Conservation (phyloP, 2,329 filamentous ascomycete species). For the Paradendryphiella salina region DNA sequence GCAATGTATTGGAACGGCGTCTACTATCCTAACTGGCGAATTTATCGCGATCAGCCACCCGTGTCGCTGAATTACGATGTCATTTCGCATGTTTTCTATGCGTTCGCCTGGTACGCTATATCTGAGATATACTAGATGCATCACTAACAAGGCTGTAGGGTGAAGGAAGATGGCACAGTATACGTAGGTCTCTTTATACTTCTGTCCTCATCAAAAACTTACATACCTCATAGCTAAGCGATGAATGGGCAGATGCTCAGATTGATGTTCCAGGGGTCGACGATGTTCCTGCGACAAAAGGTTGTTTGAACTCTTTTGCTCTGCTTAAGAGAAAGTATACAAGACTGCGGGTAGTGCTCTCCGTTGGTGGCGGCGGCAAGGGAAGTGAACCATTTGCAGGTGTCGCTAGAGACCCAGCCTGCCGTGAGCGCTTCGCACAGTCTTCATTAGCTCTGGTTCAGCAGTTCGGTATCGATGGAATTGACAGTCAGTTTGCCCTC, state of each 20-base stretch:
- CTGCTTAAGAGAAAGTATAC: conserved; percentile 71
- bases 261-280: conserved; percentile 69
- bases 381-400: conserved; percentile 69
- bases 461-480: conserved; percentile 71
- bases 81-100: conserved; percentile 81
- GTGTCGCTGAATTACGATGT: conserved; percentile 73
- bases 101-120: conserved; percentile 65
- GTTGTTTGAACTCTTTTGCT: conserved; percentile 71
- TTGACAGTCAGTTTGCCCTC: conserved; percentile 63
- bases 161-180: conserved; percentile 71
- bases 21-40: conserved; percentile 79
- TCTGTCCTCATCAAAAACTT: conserved; percentile 20
- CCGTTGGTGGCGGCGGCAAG: conserved; percentile 72
- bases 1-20: conserved; percentile 67
- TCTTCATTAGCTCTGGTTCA: conserved; percentile 70
- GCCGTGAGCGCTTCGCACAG: conserved; percentile 70
- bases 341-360: conserved; percentile 74
- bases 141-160: conserved; percentile 50
- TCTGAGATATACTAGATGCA: conserved; percentile 12
- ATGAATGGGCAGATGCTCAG: conserved; percentile 75
- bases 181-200: conserved; percentile 62
- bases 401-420: conserved; percentile 64
- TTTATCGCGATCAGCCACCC: conserved; percentile 73
- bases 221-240: conserved; percentile 63
- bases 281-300: conserved; percentile 41